phyloP scores from a whole-genome alignment of 2,329 filamentous ascomycete genomes.

The Epichloe coenophiala region DNA sequence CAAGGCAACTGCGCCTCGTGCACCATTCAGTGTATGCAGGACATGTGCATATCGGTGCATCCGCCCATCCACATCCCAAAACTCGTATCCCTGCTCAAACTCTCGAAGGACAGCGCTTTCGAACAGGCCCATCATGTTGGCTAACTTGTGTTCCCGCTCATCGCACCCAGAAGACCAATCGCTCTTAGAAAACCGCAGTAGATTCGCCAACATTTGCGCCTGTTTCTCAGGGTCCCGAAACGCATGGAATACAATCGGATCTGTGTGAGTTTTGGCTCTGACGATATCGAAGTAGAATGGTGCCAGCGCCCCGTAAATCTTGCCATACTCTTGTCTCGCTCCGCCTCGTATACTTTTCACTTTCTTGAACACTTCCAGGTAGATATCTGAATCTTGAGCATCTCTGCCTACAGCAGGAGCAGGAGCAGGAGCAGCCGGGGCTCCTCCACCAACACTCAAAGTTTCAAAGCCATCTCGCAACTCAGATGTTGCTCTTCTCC shows the following conservation, averaged over 20 bases:
- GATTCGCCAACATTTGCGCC: slow-evolving; percentile 73
- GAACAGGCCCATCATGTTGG: slow-evolving; percentile 66
- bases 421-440: neutral
- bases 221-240: slow-evolving; percentile 84
- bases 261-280: slow-evolving; percentile 56
- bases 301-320: slow-evolving; percentile 73
- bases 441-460: slow-evolving; percentile 38
- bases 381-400: slow-evolving; percentile 44
- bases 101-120: slow-evolving; percentile 83
- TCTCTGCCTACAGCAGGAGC: slow-evolving; percentile 26
- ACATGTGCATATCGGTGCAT: slow-evolving; percentile 89
- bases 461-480: slow-evolving; percentile 65
- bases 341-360: slow-evolving; percentile 70
- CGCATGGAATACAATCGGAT: slow-evolving; percentile 73
- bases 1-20: slow-evolving; percentile 62
- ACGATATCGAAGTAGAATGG: slow-evolving; percentile 82
- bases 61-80: slow-evolving; percentile 72
- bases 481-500: slow-evolving; percentile 23
- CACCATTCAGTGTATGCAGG: slow-evolving; percentile 68
- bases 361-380: slow-evolving; percentile 55
- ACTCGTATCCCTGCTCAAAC: slow-evolving; percentile 85
- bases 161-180: slow-evolving; percentile 67
- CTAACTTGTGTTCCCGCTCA: slow-evolving; percentile 57
- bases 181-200: slow-evolving; percentile 64
- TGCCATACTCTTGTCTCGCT: slow-evolving; percentile 82